phyloP scores from a whole-genome alignment of 2,329 filamentous ascomycete genomes.

The Phialophora chinensis region DNA sequence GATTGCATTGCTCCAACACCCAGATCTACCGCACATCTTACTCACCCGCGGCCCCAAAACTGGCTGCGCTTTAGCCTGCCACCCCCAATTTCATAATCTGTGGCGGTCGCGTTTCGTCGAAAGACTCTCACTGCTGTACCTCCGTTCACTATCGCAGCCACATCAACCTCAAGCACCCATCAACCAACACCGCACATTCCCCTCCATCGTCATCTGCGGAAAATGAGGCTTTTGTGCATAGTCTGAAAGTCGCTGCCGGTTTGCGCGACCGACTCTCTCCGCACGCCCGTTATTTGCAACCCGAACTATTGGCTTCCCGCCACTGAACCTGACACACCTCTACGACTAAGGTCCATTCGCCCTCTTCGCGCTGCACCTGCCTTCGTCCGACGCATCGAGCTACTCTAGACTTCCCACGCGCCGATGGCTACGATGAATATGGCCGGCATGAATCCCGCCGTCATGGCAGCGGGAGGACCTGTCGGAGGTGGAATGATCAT shows the following conservation, averaged over 20 bases:
- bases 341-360: slow-evolving; percentile 18
- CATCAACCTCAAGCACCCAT: slow-evolving; percentile 6
- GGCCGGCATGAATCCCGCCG: slow-evolving; percentile 61
- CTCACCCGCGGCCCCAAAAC: slow-evolving; percentile 15
- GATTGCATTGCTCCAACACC: slow-evolving; percentile 1
- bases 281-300: slow-evolving; percentile 24
- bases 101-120: slow-evolving; percentile 37
- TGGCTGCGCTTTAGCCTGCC: slow-evolving; percentile 27
- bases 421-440: slow-evolving; percentile 56
- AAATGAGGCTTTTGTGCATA: slow-evolving; percentile 31
- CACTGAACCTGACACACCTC: slow-evolving; percentile 27
- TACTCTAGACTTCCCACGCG: slow-evolving; percentile 4
- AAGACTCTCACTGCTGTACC: slow-evolving; percentile 22
- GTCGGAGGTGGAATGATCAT: slow-evolving; percentile 60
- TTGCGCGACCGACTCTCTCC: slow-evolving; percentile 38
- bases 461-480: slow-evolving; percentile 53
- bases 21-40: slow-evolving; percentile 9
- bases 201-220: slow-evolving; percentile 18
- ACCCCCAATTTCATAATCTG: slow-evolving; percentile 32
- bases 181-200: neutral
- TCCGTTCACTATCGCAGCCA: slow-evolving; percentile 17
- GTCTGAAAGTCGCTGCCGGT: slow-evolving; percentile 37
- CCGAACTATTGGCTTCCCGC: slow-evolving; percentile 21
- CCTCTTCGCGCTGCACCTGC: slow-evolving; percentile 12
- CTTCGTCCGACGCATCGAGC: slow-evolving; percentile 3